Evolutionary conservation across 1,284 basidiomycete genomes (phyloP).

Genomic region (Ustilago esculenta): DNA sequence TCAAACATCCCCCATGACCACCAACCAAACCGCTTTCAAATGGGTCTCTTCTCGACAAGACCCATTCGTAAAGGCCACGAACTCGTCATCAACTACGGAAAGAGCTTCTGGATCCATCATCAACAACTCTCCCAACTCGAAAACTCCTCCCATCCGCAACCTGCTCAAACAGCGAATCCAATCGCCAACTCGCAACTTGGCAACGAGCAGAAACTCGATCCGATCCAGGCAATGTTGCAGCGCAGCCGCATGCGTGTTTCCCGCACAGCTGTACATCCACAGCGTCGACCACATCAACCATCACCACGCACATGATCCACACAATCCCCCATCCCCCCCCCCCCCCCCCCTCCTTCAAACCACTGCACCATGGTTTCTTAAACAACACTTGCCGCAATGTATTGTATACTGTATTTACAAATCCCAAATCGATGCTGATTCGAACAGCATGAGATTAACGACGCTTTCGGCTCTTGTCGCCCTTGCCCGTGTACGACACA

Average conservation of each 20-base stretch:
- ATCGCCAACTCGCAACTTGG: neutral
- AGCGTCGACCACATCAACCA: constrained; percentile 14
- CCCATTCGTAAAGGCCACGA: constrained; percentile 82
- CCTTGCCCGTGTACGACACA: constrained; percentile 52
- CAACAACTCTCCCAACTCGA: constrained; percentile 14
- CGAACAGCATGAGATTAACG: constrained; percentile 5
- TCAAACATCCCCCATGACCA: neutral
- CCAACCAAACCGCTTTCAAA: constrained; percentile 11
- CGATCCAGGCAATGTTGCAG: constrained; percentile 35
- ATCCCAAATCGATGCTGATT: neutral
- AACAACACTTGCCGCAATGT: too few relatives aligned
- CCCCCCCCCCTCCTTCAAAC: too few relatives aligned
- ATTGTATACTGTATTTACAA: constrained; percentile 26
- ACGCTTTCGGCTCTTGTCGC: constrained; percentile 40
- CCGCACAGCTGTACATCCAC: constrained; percentile 2
- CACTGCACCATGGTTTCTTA: too few relatives aligned
- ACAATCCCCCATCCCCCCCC: neutral
- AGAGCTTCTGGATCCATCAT: constrained; percentile 79
- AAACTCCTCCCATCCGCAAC: too few relatives aligned
- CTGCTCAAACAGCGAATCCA: too few relatives aligned
- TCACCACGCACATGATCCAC: constrained; percentile 3
- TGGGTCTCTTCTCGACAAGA: constrained; percentile 66
- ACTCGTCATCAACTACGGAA: constrained; percentile 89
- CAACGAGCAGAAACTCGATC: constrained; percentile 21
- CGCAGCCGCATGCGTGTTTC: constrained; percentile 36